A percentile compares a stretch with the other conserved stretches of the same genome.
These are phyloP conservation scores for Osmanthus fragrans DNA, from an alignment of 257 asterid genomes.

Conservation along the genomic window DNA sequence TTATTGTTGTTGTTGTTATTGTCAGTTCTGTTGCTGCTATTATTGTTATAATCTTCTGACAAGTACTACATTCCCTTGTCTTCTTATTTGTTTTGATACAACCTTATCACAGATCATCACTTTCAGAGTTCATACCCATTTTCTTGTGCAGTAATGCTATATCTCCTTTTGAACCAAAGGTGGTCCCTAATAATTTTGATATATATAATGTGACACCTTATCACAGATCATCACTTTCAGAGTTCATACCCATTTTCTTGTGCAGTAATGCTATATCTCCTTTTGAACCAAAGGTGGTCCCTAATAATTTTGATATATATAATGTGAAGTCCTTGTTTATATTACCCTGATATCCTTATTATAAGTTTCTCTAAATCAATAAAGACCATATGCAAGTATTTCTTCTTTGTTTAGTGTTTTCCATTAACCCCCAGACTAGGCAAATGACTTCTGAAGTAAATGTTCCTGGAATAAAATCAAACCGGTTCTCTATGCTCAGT, in stretches of 20 bases:
- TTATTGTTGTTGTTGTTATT: neutral
- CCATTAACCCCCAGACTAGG: neutral
- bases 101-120: neutral
- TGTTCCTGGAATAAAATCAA: neutral
- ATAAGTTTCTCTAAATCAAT: neutral
- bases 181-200: neutral
- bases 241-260: neutral
- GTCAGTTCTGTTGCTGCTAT: neutral
- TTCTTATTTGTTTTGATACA: neutral
- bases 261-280: neutral
- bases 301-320: no score
- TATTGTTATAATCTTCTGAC: neutral
- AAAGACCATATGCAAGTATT: neutral
- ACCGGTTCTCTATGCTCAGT: neutral
- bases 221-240: neutral
- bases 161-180: constrained; percentile 10
- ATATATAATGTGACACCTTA: no score
- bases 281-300: constrained; percentile 7
- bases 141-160: neutral
- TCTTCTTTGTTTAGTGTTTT: neutral
- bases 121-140: neutral
- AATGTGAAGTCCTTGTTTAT: neutral
- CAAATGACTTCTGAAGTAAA: neutral
- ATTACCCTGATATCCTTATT: neutral
- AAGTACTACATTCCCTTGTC: neutral